Evolutionary conservation across 176 grass and related monocot species (phyloP), one percentile per base, ranked within the genome.

Genomic region (Musa troglodytarum): DNA sequence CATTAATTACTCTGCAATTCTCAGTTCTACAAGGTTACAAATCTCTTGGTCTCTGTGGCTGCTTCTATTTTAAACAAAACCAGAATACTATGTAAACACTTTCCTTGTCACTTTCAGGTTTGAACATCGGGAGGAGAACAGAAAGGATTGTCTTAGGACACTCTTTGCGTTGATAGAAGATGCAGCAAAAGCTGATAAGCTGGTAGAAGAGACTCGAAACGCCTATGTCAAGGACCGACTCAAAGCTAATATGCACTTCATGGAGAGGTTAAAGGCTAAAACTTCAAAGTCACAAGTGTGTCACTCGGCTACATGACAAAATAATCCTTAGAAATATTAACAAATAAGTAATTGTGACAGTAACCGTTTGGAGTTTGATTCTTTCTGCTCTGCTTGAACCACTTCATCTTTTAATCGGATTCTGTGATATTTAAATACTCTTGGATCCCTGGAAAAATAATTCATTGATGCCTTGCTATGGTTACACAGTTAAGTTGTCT

Each of bases 141-240:
- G 94, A 76, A 97, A 93, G 80, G 94, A 97, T 87, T 97, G 94
- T 74, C 82, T 97, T 78, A 88, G 90, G 86, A 97, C 90, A 74
- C 74, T 97, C 14, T 89, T 80, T 69, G 81, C 77, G 43, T 69
- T 97, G 72, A 77, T 91, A 54, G 67, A 91, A 89, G 86, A 91
- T 78, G 94, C 90, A 50, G 75, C 80, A 63, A 90, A 85, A 87
- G 90, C 94, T 0, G 90, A 93, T 69, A 82, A 82, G 77, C 71
- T 93, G 73, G 90, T 76, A 28, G 86, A 87, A n/a, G 65, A 79
- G 76, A 83, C 88, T 58, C 83, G 88, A 59, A 85, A 83, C 83
- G 57, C 86, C 19, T 93, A 91, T 80, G 83, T 90, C 53, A 93
- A 97, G 77, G 86, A 24, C 53, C 78, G 82, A 77, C 88, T 93